phyloP scores from a whole-genome alignment of 208 protist species.

The Strigomonas culicis region DNA sequence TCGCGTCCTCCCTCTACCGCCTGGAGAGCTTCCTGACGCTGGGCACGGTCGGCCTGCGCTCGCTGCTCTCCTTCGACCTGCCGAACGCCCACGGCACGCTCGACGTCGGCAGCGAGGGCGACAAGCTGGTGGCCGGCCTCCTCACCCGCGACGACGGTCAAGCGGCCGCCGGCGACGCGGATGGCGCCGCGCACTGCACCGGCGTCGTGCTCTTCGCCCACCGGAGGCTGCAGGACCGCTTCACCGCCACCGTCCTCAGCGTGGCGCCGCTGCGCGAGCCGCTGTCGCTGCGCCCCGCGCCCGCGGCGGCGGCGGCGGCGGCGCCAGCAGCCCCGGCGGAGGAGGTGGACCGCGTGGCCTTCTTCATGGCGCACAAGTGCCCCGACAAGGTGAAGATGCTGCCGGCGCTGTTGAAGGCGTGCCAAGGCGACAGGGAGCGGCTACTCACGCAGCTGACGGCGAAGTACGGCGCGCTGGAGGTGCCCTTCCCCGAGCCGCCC shows the following conservation, averaged over 20 bases:
- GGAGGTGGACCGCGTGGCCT: slow-evolving; percentile 6
- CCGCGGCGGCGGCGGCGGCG: neutral
- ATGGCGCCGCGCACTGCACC: neutral
- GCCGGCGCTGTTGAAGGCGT: slow-evolving; percentile 38
- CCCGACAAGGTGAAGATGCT: slow-evolving; percentile 61
- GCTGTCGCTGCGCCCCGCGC: neutral
- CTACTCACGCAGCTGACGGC: slow-evolving; percentile 40
- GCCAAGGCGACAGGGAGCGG: slow-evolving; percentile 27
- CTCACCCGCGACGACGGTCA: slow-evolving; percentile 15
- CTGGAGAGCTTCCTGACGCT: slow-evolving; percentile 72
- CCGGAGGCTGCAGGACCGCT: neutral
- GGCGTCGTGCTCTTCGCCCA: slow-evolving; percentile 8
- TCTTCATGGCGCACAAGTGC: slow-evolving; percentile 46
- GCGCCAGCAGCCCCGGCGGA: slow-evolving; percentile 5
- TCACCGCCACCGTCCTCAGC: slow-evolving; percentile 5
- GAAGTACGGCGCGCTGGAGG: slow-evolving; percentile 47
- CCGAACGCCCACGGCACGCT: slow-evolving; percentile 4
- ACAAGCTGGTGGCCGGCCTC: slow-evolving; percentile 42
- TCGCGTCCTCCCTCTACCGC: slow-evolving; percentile 30
- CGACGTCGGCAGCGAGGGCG: slow-evolving; percentile 14
- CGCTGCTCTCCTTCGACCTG: slow-evolving; percentile 29
- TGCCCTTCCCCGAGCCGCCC: slow-evolving; percentile 1
- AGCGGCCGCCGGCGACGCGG: neutral
- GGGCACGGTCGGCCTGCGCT: slow-evolving; percentile 35
- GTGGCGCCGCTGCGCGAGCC: slow-evolving; percentile 4